Percentiles rank a stretch among this genome's conserved stretches.
These are phyloP conservation scores for Termitomyces sp. DNA, from an alignment of 768 basidiomycete genomes.

Conservation along the genomic window DNA sequence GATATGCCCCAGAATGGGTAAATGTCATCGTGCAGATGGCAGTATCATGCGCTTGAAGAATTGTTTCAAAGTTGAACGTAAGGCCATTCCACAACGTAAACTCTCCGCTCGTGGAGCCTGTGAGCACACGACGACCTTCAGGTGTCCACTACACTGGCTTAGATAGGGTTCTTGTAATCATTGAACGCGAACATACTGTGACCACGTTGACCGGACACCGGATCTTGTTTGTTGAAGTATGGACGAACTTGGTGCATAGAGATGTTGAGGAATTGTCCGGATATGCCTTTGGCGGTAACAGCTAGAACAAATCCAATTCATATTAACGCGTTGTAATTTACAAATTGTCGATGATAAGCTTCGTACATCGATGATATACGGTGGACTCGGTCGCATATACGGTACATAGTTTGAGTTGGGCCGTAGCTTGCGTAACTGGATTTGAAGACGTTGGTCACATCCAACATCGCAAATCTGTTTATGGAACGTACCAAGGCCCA, in stretches of 20 bases:
- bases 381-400: conserved; percentile 76
- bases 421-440: conserved; percentile 69
- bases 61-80: conserved; percentile 99
- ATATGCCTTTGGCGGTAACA: conserved; percentile 93
- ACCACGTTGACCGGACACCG: conserved; percentile 96
- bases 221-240: conserved; percentile 98
- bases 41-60: conserved; percentile 97
- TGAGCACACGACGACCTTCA: conserved; percentile 87
- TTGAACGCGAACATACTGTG: conserved; percentile 49
- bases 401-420: conserved; percentile 75
- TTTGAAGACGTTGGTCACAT: conserved; percentile 1
- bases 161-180: not conserved
- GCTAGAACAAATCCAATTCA: conserved; percentile 36
- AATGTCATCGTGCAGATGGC: conserved; percentile 88
- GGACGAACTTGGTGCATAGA: conserved; percentile 93
- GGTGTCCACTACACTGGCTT: conserved; percentile 82
- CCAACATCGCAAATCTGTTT: not conserved
- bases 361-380: conserved; percentile 85
- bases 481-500: conserved; percentile 68
- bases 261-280: conserved; percentile 89
- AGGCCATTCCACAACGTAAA: conserved; percentile 99
- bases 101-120: conserved; percentile 95
- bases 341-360: conserved; percentile 7
- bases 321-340: conserved; percentile 15
- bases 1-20: conserved; percentile 89